Evolutionary conservation across 306 rosid genomes (phyloP), one percentile per base, ranked within the genome.

Genomic region (Astragalus membranaceus): DNA sequence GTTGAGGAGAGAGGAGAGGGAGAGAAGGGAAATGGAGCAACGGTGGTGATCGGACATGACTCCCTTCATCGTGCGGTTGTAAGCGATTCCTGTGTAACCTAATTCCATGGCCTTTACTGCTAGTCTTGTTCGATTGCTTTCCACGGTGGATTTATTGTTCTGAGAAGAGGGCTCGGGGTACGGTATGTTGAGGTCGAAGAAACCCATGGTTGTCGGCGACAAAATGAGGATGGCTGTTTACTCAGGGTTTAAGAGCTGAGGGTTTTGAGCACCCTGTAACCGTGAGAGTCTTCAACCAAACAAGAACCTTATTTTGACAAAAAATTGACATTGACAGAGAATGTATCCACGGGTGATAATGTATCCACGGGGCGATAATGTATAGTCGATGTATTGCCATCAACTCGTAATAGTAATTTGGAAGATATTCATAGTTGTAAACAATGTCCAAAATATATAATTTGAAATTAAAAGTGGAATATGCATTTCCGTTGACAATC

Each of bases 61-160:
- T 64, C 97, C 97, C 58, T 82, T 87, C 75, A 91, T 88, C 16
- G 85, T 83, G 57, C 91, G 92, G 86, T 87, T 84, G 75, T 90
- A 90, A 47, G 98, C 97, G 59, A 94, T 78, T 35, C 98, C 97
- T 0, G 91, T 78, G 83, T 88, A 91, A 67, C 98, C 98, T 7
- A 94, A 78, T 79, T 90, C 96, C 88, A 94, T 82, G 62, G 90
- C 92, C 72, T 85, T 84, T 4, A 88, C 85, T 2, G 70, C 97
- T 5, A 80, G 71, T 75, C 78, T 87, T 2, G 81, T 85, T 33
- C 96, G 90, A 8, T 73, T 83, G 5, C 66, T 46, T 69, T 85
- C 78, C 1, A 72, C 35, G 16, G 77, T 10, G 33, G 83, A 39
- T 59, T 82, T 88, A 7, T 11, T 78, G 33, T 84, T 42, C 3